A percentile compares a stretch with the other conserved stretches of the same genome.
phyloP scores from a whole-genome alignment of 768 basidiomycete species.

The Rhodotorula paludigena region DNA sequence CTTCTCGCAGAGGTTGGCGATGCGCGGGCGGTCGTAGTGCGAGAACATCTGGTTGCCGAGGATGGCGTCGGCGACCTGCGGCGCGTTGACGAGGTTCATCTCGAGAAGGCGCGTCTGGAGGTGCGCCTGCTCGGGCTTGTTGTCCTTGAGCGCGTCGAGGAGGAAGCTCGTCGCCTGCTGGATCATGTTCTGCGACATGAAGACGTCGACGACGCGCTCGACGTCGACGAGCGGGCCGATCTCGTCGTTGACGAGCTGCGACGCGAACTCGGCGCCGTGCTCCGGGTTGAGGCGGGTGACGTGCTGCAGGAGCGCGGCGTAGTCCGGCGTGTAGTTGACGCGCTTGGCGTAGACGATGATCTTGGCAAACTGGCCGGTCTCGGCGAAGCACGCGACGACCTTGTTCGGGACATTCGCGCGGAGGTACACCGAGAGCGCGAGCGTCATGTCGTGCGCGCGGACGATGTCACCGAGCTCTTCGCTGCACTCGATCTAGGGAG shows the following conservation, averaged over 20 bases:
- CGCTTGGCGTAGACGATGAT: constrained; percentile 97
- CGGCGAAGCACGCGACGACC: constrained; percentile 91
- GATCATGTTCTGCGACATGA: constrained; percentile 99
- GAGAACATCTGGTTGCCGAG: constrained; percentile 98
- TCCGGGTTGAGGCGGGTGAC: constrained; percentile 94
- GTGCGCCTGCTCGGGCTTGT: constrained; percentile 92
- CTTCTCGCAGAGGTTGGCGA: constrained; percentile 97
- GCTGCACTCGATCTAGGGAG: constrained; percentile 82
- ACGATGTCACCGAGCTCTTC: constrained; percentile 98
- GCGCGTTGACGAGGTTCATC: constrained; percentile 95
- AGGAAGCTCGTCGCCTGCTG: constrained; percentile 98
- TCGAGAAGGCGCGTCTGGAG: constrained; percentile 93
- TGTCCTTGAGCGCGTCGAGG: constrained; percentile 94
- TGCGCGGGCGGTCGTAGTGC: constrained; percentile 90
- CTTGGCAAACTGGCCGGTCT: constrained; percentile 97
- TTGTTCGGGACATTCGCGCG: constrained; percentile 97
- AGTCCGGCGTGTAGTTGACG: constrained; percentile 88
- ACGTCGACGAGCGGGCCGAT: constrained; percentile 84
- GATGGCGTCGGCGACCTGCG: constrained; percentile 98
- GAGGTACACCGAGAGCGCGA: constrained; percentile 94
- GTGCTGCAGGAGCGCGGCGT: constrained; percentile 84
- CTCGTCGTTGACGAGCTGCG: constrained; percentile 88
- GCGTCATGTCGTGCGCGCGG: constrained; percentile 87
- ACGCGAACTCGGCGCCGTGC: constrained; percentile 97
- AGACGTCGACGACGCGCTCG: constrained; percentile 94